These are phyloP conservation scores for Aspergillus homomorphus DNA, from an alignment of 495 filamentous ascomycete genomes.

Conservation along the genomic window DNA sequence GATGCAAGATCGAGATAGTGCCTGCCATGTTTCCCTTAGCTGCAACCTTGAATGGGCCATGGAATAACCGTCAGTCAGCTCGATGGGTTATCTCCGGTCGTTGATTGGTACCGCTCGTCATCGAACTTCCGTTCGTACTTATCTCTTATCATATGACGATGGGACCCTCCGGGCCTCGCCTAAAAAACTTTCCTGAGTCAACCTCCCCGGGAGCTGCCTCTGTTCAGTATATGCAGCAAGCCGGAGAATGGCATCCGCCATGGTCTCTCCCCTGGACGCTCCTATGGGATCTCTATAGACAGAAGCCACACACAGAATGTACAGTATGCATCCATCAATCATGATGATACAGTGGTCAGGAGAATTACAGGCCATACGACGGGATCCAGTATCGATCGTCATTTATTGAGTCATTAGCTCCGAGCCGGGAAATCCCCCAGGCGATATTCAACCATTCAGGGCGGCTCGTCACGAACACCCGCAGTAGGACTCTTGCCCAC, in stretches of 20 bases:
- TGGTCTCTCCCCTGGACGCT: no score
- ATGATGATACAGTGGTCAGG: no score
- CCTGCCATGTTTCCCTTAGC: no score
- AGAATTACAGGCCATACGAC: neutral
- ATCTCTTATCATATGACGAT: slow-evolving; percentile 13
- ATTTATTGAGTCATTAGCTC: slow-evolving; percentile 14
- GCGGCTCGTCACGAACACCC: slow-evolving; percentile 8
- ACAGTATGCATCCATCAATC: no score
- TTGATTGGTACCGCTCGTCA: neutral
- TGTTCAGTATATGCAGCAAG: neutral
- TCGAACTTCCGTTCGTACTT: neutral
- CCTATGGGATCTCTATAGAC: no score
- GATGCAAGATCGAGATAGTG: no score
- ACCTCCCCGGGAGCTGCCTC: neutral
- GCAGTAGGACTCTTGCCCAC: slow-evolving; percentile 14
- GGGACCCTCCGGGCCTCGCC: neutral
- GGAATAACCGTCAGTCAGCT: neutral
- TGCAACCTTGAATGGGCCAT: no score
- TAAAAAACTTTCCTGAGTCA: neutral
- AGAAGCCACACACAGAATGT: no score
- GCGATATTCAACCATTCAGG: slow-evolving; percentile 10
- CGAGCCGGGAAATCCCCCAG: slow-evolving; percentile 12
- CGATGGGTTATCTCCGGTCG: neutral
- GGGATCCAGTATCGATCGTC: slow-evolving; percentile 17
- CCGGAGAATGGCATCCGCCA: no score